Percentiles rank a stretch among this genome's conserved stretches.
phyloP scores from a whole-genome alignment of 441 rosid species.

The Eugenia klotzschiana region DNA sequence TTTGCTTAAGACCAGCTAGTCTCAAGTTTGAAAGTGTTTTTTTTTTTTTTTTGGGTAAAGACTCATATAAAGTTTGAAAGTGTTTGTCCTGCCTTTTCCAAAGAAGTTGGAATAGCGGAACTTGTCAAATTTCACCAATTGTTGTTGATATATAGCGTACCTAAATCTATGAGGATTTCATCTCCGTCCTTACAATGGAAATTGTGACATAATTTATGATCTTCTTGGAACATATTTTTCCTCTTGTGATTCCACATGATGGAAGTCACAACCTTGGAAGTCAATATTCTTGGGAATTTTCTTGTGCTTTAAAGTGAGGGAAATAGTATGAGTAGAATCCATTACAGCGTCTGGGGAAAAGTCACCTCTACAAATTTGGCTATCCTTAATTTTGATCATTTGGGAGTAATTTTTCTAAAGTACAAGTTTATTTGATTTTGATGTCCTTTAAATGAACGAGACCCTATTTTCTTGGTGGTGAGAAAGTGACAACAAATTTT shows the following conservation, averaged over 20 bases:
- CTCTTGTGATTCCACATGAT: too few species aligned
- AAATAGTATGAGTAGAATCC: neutral
- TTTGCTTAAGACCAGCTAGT: neutral
- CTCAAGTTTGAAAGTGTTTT: neutral
- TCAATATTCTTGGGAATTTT: neutral
- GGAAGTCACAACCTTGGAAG: neutral
- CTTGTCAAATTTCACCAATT: neutral
- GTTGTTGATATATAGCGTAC: neutral
- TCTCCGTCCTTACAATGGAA: neutral
- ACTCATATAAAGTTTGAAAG: neutral
- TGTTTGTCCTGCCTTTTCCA: neutral
- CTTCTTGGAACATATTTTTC: neutral
- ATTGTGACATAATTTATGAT: neutral
- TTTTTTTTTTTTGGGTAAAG: too few species aligned
- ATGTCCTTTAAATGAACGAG: neutral
- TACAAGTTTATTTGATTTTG: neutral
- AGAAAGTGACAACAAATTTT: neutral
- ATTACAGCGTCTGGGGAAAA: neutral
- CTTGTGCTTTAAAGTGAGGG: neutral
- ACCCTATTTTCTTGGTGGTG: neutral
- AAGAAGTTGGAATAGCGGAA: neutral
- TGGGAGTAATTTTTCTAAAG: neutral
- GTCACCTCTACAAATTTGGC: neutral
- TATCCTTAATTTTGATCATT: neutral
- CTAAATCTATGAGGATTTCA: neutral